Conservation (phyloP, 805 yeast species). For the Cyberlindnera euphorbiiphila region DNA sequence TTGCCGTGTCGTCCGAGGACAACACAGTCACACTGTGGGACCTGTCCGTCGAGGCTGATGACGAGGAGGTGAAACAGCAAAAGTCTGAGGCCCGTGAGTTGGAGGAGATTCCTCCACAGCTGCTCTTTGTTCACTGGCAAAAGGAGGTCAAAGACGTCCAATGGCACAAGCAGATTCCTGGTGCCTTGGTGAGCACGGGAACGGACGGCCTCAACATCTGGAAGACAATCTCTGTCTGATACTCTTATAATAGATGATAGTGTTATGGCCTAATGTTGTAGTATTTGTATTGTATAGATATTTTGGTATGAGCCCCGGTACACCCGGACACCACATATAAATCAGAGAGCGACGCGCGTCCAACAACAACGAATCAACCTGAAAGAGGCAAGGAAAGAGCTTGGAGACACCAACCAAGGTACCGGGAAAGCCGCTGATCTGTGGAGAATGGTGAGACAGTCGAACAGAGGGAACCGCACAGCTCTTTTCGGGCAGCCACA, state of each 20-base stretch:
- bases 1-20: slow-evolving; percentile 95
- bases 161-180: slow-evolving; percentile 98
- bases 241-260: no score
- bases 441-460: slow-evolving; percentile 12
- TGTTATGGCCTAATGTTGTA: no score
- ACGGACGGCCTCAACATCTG: slow-evolving; percentile 91
- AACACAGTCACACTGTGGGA: slow-evolving; percentile 98
- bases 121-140: slow-evolving; percentile 97
- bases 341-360: no score
- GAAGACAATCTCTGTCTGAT: slow-evolving; percentile 92
- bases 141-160: slow-evolving; percentile 95
- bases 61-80: slow-evolving; percentile 90
- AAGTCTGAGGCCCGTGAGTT: slow-evolving; percentile 72
- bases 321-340: slow-evolving; percentile 43
- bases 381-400: no score
- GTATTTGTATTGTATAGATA: slow-evolving; percentile 39
- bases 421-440: no score
- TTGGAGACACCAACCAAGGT: no score
- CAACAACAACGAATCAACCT: no score
- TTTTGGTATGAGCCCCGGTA: slow-evolving; percentile 38
- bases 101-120: slow-evolving; percentile 90
- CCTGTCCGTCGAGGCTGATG: slow-evolving; percentile 97
- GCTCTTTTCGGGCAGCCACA: slow-evolving; percentile 26
- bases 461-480: slow-evolving; percentile 18
- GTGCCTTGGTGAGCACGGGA: slow-evolving; percentile 91